phyloP scores from a whole-genome alignment of 2,329 filamentous ascomycete species.

The Leptographium flavum region DNA sequence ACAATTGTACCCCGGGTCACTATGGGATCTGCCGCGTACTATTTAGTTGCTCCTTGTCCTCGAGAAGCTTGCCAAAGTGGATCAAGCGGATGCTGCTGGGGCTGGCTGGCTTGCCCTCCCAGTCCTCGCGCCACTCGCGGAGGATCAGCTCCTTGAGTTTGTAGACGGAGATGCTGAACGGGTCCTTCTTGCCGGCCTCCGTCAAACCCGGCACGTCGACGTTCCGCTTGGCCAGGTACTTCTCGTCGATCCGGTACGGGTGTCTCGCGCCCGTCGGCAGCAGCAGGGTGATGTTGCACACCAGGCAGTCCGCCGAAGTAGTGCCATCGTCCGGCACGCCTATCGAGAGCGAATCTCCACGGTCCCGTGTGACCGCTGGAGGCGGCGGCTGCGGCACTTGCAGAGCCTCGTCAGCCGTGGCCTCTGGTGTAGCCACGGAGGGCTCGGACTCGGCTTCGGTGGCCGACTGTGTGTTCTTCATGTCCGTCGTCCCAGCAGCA shows the following conservation, averaged over 20 bases:
- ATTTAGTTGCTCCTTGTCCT: conserved; percentile 73
- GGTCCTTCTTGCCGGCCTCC: conserved; percentile 50
- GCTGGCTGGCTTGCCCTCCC: conserved; percentile 75
- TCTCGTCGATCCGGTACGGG: conserved; percentile 79
- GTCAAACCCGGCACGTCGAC: conserved; percentile 58
- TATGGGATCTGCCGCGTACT: no score
- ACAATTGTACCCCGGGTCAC: no score
- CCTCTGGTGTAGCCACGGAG: neutral
- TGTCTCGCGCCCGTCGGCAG: conserved; percentile 71
- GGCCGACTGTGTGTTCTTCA: neutral
- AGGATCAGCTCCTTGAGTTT: conserved; percentile 89
- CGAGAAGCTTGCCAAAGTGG: conserved; percentile 78
- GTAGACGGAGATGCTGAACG: conserved; percentile 83
- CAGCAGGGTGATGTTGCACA: conserved; percentile 67
- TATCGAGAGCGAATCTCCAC: conserved; percentile 10
- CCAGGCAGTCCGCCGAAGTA: conserved; percentile 18
- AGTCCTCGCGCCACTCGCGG: conserved; percentile 83
- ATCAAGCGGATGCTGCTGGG: conserved; percentile 85
- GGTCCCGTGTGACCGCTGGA: conserved; percentile 13
- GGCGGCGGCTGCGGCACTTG: conserved; percentile 1
- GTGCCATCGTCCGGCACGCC: neutral
- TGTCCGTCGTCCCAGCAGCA: neutral
- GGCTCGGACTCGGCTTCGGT: neutral
- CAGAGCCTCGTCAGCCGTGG: neutral
- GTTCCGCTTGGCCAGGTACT: conserved; percentile 68